Conservation (phyloP, 805 yeast genomes). For the Pichia cephalocereana region DNA sequence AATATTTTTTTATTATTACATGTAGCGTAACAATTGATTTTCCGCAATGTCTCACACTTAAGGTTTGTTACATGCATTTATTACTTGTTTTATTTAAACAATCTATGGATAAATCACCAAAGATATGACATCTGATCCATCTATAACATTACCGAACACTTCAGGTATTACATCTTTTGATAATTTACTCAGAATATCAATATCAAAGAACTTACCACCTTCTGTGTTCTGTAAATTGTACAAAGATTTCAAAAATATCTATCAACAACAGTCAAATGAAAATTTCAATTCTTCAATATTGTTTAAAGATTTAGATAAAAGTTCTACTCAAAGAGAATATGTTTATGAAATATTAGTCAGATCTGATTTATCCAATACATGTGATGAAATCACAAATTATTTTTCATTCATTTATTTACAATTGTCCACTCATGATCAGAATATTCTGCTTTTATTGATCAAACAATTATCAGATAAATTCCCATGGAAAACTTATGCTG, state of each 20-base stretch:
- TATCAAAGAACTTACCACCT: conserved; percentile 18
- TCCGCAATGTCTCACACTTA: too few relatives aligned
- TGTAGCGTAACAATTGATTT: too few relatives aligned
- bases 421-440: conserved; percentile 15
- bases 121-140: neutral
- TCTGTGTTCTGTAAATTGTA: conserved; percentile 19
- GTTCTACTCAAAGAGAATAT: conserved; percentile 19
- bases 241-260: conserved; percentile 18
- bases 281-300: conserved; percentile 15
- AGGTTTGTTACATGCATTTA: too few relatives aligned
- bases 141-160: neutral
- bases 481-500: conserved; percentile 16
- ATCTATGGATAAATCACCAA: too few relatives aligned
- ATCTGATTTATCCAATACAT: conserved; percentile 18
- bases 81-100: too few relatives aligned
- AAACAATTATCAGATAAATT: conserved; percentile 18
- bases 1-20: too few relatives aligned
- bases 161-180: conserved; percentile 9
- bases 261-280: conserved; percentile 5
- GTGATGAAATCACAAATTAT: conserved; percentile 17
- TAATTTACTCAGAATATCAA: conserved; percentile 15
- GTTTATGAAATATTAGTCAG: conserved; percentile 21
- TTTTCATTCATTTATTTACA: conserved; percentile 13
- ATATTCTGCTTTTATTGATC: conserved; percentile 18
- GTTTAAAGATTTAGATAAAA: conserved; percentile 11